These are phyloP conservation scores for Nothophaeocryptopus gaeumannii DNA, from an alignment of 2,329 filamentous ascomycete species.

Conservation along the genomic window DNA sequence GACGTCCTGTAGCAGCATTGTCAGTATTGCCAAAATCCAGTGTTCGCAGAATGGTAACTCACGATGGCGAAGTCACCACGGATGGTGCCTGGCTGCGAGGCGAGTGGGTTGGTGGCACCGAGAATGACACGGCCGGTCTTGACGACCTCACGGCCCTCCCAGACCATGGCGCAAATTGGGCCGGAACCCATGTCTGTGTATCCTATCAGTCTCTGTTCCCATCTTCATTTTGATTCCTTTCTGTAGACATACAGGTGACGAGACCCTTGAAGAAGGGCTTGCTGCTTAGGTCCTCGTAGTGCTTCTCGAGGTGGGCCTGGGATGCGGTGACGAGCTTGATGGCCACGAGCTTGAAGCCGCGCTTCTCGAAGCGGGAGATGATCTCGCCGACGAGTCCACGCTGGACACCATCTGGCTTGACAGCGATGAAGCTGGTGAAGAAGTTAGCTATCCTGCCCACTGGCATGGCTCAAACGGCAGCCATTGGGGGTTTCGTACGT, in stretches of 20 bases:
- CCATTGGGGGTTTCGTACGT: conserved; percentile 60
- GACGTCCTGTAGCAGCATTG: conserved; percentile 56
- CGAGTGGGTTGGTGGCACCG: conserved; percentile 97
- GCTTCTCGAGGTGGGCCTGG: conserved; percentile 96
- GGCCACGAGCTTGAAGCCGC: conserved; percentile 97
- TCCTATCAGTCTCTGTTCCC: conserved; percentile 22
- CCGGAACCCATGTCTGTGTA: conserved; percentile 81
- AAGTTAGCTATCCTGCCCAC: conserved; percentile 3
- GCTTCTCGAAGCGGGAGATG: conserved; percentile 96
- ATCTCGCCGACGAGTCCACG: conserved; percentile 97
- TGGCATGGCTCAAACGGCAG: background rate
- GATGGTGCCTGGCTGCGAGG: conserved; percentile 94
- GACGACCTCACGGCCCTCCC: conserved; percentile 97
- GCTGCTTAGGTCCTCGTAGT: conserved; percentile 87
- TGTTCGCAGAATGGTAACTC: conserved; percentile 20
- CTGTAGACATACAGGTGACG: conserved; percentile 69
- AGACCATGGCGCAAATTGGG: conserved; percentile 98
- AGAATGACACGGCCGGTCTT: conserved; percentile 97
- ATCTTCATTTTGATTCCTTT: conserved; percentile 1
- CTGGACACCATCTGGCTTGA: conserved; percentile 99
- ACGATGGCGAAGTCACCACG: conserved; percentile 86
- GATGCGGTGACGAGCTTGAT: conserved; percentile 89
- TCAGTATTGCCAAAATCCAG: too few species aligned
- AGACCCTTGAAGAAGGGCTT: conserved; percentile 98
- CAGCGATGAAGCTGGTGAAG: conserved; percentile 86